Evolutionary conservation across 345 rosid species (phyloP).

Genomic region (Balakata baccata): DNA sequence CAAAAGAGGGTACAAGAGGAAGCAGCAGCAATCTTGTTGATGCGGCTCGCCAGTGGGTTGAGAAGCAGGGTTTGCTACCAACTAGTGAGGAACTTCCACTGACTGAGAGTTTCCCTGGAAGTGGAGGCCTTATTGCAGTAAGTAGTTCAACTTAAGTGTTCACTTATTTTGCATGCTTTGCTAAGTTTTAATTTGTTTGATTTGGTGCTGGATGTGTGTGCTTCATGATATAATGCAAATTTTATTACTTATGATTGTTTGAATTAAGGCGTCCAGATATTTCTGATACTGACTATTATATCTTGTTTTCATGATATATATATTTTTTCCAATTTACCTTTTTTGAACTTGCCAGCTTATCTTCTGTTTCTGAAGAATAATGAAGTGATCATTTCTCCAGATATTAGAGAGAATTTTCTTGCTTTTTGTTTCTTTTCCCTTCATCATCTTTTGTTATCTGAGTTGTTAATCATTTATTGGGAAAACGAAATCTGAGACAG

Average conservation of each 20-base stretch:
- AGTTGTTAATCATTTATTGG: background rate
- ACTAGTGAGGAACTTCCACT: slow-evolving; percentile 92
- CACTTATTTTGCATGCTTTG: background rate
- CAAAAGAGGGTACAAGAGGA: slow-evolving; percentile 87
- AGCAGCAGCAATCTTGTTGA: slow-evolving; percentile 99
- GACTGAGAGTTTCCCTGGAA: slow-evolving; percentile 90
- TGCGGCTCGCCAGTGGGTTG: slow-evolving; percentile 98
- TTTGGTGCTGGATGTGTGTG: background rate
- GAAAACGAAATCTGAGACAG: background rate
- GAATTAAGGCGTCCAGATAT: background rate
- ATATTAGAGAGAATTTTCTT: background rate
- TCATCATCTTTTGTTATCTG: background rate
- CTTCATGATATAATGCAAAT: background rate
- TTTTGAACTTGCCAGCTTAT: background rate
- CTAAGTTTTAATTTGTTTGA: background rate
- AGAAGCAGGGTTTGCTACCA: slow-evolving; percentile 97
- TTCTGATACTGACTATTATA: background rate
- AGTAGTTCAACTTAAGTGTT: slow-evolving; percentile 28
- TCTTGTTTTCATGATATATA: background rate
- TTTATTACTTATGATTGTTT: background rate
- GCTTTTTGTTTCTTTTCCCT: background rate
- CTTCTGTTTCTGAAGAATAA: background rate
- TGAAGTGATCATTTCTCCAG: background rate
- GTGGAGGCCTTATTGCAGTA: slow-evolving; percentile 77
- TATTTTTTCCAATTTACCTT: background rate